Percentiles rank a stretch among this genome's conserved stretches.
Conservation (phyloP, 805 yeast species). For the Ogataea salicorniae region DNA sequence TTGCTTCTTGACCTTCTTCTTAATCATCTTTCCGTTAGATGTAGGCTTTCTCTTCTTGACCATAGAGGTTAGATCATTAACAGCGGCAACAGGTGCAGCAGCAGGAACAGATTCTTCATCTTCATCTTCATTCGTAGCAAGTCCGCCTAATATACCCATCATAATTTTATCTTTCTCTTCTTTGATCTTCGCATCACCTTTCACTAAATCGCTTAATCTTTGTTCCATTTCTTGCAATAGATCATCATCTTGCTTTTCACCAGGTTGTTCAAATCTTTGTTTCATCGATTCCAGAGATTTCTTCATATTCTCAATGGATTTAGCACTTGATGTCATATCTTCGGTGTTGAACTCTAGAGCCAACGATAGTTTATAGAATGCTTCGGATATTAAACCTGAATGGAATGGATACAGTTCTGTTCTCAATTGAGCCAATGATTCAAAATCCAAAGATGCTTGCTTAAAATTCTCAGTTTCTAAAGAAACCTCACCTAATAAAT, state of each 20-base stretch:
- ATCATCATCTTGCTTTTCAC: conserved; percentile 39
- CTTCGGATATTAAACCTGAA: conserved; percentile 64
- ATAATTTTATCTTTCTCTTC: conserved; percentile 49
- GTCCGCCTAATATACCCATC: conserved; percentile 53
- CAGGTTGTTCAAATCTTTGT: conserved; percentile 32
- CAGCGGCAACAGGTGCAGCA: conserved; percentile 23
- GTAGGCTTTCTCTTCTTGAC: conserved; percentile 45
- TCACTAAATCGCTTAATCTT: conserved; percentile 49
- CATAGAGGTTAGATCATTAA: conserved; percentile 59
- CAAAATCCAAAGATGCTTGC: conserved; percentile 71
- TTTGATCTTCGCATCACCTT: conserved; percentile 44
- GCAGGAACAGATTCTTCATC: conserved; percentile 10
- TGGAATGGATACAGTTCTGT: conserved; percentile 43
- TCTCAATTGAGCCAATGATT: conserved; percentile 51
- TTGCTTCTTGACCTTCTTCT: conserved; percentile 12
- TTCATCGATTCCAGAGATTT: conserved; percentile 40
- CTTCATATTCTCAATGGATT: conserved; percentile 43
- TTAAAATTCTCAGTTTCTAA: conserved; percentile 83
- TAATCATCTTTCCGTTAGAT: conserved; percentile 10
- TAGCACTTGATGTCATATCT: conserved; percentile 50
- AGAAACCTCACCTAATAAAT: conserved; percentile 82
- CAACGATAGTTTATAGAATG: conserved; percentile 73
- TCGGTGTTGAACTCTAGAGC: conserved; percentile 65
- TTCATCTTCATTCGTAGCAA: conserved; percentile 22
- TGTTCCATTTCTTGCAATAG: conserved; percentile 51